These are phyloP conservation scores for Amanita brunnescens DNA, from an alignment of 768 basidiomycete species.

Conservation along the genomic window DNA sequence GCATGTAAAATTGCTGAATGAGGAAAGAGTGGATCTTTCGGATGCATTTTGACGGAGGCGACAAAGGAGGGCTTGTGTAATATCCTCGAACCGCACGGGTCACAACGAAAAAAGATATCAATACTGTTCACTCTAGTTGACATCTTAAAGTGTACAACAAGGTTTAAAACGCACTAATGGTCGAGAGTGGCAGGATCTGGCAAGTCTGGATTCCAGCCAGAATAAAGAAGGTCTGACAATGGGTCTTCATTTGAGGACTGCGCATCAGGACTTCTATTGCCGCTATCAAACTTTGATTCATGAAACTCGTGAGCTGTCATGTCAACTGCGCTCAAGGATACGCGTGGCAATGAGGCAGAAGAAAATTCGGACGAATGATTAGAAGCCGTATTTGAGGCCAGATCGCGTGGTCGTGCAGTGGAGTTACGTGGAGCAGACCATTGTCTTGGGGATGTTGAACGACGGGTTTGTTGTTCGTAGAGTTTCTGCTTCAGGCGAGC, in stretches of 20 bases:
- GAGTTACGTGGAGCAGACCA: slow-evolving; percentile 10
- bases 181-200: slow-evolving; percentile 66
- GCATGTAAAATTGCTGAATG: slow-evolving; percentile 88
- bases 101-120: slow-evolving; percentile 81
- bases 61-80: slow-evolving; percentile 77
- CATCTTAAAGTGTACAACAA: slow-evolving; percentile 7
- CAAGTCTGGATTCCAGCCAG: slow-evolving; percentile 81
- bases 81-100: slow-evolving; percentile 80
- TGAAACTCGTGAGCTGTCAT: slow-evolving; percentile 29
- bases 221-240: slow-evolving; percentile 58
- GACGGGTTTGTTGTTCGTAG: slow-evolving; percentile 39
- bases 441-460: slow-evolving; percentile 30
- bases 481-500: slow-evolving; percentile 58
- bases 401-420: slow-evolving; percentile 13
- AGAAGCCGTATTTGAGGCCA: slow-evolving; percentile 13
- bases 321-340: slow-evolving; percentile 34
- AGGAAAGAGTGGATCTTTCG: slow-evolving; percentile 76
- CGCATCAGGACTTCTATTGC: slow-evolving; percentile 45
- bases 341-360: slow-evolving; percentile 36
- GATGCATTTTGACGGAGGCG: slow-evolving; percentile 70
- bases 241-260: slow-evolving; percentile 34
- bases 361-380: slow-evolving; percentile 17
- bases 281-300: slow-evolving; percentile 26
- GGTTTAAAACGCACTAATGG: slow-evolving; percentile 54
- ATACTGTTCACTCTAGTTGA: slow-evolving; percentile 38